Evolutionary conservation across 768 basidiomycete species (phyloP), one percentile per base, ranked within the genome.

Genomic region (Tricholomella constricta): DNA sequence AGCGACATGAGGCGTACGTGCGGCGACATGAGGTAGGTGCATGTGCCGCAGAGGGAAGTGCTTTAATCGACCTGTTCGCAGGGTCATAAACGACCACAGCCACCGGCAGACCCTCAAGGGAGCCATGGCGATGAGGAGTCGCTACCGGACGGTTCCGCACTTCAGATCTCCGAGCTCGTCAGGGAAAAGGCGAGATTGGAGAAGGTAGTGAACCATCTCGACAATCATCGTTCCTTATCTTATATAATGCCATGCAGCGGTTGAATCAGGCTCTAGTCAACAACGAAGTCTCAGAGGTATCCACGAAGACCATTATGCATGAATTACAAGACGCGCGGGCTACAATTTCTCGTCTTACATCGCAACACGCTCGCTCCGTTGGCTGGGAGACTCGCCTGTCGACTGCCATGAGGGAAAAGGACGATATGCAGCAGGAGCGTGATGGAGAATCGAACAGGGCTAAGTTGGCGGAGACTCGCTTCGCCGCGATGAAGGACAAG

Each of bases 1-100:
- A 89, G 63, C 77, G 87, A 54, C 92, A 95, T 65, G 94, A 95
- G 71, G 89, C 88, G 3, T 91, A 91, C 68, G 84, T 92, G 25
- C 82, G 86, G 43, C 79, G 79, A 62, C 82, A 85, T 51, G 84
- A 89, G 80, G 85, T 83, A 58, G 41, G 78, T 69, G 4, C 32
- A 42, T 56, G 44, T 41, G 42, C 48, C 48, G 43, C 36, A 43
- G 36, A 19, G 45, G 6, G 27, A 34, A 27, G 17, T 27, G 14
- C 19, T n/a, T 45, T 40, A 48, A 42, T 14, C 43, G 52, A 54
- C 34, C 32, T 36, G 12, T 23, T 17, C 52, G 5, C 46, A 58
- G 59, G 31, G 41, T 23, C 57, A 41, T 19, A 43, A 52, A 40
- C 44, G 32, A 27, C 36, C 14, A 34, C 32, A 40, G 26, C 29